A percentile compares a stretch with the other conserved stretches of the same genome.
Conservation (phyloP, 192 early-diverging fungal genomes). For the Backusella psychrophila region DNA sequence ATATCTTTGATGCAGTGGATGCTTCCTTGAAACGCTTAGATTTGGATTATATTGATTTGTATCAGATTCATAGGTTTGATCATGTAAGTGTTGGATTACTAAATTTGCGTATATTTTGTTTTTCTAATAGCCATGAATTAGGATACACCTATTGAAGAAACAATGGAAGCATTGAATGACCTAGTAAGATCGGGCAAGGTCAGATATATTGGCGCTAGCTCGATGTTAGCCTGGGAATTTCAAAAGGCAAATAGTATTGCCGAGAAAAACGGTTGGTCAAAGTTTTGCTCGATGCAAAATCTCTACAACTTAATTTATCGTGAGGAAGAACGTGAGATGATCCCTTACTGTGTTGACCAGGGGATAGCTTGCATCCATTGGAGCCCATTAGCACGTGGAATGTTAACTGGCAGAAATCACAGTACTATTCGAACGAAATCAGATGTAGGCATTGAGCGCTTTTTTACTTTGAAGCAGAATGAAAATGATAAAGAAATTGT, state of each 20-base stretch:
- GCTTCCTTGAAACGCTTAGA: conserved; percentile 28
- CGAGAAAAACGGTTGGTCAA: conserved; percentile 48
- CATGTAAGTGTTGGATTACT: background rate
- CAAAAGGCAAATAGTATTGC: conserved; percentile 42
- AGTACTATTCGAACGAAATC: background rate
- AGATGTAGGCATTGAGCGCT: background rate
- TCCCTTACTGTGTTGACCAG: conserved; percentile 43
- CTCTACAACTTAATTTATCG: conserved; percentile 43
- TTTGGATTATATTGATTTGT: conserved; percentile 51
- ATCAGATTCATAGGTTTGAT: conserved; percentile 48
- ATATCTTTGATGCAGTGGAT: conserved; percentile 33
- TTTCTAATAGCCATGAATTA: conserved; percentile 3
- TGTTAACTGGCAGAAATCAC: conserved; percentile 33
- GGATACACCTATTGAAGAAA: conserved; percentile 45
- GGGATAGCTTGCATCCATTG: conserved; percentile 46
- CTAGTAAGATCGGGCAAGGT: conserved; percentile 42
- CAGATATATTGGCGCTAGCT: conserved; percentile 36
- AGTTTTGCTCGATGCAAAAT: conserved; percentile 52
- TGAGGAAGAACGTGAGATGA: conserved; percentile 60
- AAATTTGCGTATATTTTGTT: background rate
- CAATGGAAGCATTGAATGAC: conserved; percentile 39
- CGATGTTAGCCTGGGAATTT: conserved; percentile 48
- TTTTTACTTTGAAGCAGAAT: background rate
- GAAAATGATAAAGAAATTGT: conserved; percentile 13
- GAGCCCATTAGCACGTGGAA: conserved; percentile 50